phyloP scores from a whole-genome alignment of 805 yeast species.

The Candida pseudofarinosa region DNA sequence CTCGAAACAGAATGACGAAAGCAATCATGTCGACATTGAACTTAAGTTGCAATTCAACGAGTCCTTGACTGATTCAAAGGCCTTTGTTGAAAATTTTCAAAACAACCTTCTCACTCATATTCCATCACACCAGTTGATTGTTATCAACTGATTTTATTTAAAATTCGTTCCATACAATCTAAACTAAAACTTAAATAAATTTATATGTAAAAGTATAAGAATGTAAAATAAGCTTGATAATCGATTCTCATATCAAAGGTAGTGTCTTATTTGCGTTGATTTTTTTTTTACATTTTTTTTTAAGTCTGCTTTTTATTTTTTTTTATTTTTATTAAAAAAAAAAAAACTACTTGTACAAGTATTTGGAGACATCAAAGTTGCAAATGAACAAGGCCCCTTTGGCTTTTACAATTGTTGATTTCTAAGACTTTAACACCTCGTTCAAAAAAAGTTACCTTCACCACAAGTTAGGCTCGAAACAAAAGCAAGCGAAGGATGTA shows the following conservation, averaged over 20 bases:
- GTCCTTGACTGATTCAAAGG: slow-evolving; percentile 30
- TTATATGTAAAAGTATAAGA: not conserved
- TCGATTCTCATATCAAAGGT: not conserved
- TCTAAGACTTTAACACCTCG: not conserved
- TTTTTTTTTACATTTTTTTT: slow-evolving; percentile 6
- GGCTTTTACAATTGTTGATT: not conserved
- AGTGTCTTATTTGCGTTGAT: slow-evolving; percentile 1
- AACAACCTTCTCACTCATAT: slow-evolving; percentile 29
- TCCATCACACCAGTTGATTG: slow-evolving; percentile 16
- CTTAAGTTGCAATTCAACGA: slow-evolving; percentile 32
- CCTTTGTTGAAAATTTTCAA: slow-evolving; percentile 33
- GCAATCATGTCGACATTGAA: slow-evolving; percentile 22
- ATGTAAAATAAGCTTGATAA: not conserved
- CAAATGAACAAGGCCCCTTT: slow-evolving; percentile 4
- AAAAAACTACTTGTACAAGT: slow-evolving; percentile 1
- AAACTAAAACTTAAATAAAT: not conserved
- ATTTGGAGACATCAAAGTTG: slow-evolving; percentile 3
- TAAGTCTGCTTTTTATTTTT: slow-evolving; percentile 3
- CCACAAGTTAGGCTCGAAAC: not conserved
- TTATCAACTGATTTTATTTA: not conserved
- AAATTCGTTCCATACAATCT: not conserved
- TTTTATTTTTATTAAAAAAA: not conserved
- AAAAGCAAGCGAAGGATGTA: slow-evolving; percentile 6
- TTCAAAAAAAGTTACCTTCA: not conserved
- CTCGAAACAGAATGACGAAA: slow-evolving; percentile 5